Base-by-base conservation (phyloP, 164 flowering plant genomes). In the Stephania japonica region DNA sequence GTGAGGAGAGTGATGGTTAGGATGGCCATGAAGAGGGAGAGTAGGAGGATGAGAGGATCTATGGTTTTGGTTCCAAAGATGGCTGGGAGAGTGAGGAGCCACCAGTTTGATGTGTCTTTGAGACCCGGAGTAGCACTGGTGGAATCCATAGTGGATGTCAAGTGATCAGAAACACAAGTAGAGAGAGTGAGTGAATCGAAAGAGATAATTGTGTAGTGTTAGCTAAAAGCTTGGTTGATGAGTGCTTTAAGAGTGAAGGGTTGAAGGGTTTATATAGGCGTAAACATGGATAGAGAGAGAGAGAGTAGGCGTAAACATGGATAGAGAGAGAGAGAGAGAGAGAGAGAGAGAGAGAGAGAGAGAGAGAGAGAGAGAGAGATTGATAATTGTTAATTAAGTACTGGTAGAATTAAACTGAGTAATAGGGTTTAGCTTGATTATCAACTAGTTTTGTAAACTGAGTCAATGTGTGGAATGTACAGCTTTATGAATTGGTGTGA, bases 1-100 rank as follows among this genome's bases (percentile, higher is more conserved):
- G 62, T 14, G 62, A 56, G 62, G 7, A 56, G n/a, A 16, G 62
- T n/a, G 5, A 56, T 3, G 7, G 62, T 19, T 0, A 56, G 4
- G 16, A 56, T 16, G 62, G 62, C 62, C n/a, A 56, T 16, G 21
- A 56, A 56, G 62, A 56, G 62, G 18, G 62, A 16, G 62, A 56
- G 21, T 16, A 56, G 62, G 3, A 56, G 6, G 19, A 56, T 2
- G 19, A 56, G 19, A 0, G 62, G 18, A 6, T 56, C 62, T 3
- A 56, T 16, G 62, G 62, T 56, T 56, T 56, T 56, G 21, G 62
- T 56, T 56, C 62, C 62, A 56, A 56, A 56, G 62, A 56, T 6
- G 19, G 62, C 62, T 56, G 62, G 62, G 62, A 56, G 62, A 16
- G 62, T 56, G 62, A 56, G 19, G 62, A 56, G 62, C 62, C 62